Percentiles rank a stretch among this genome's conserved stretches.
These are phyloP conservation scores for Stenocarpella maydis DNA, from an alignment of 2,329 filamentous ascomycete species.

Conservation along the genomic window DNA sequence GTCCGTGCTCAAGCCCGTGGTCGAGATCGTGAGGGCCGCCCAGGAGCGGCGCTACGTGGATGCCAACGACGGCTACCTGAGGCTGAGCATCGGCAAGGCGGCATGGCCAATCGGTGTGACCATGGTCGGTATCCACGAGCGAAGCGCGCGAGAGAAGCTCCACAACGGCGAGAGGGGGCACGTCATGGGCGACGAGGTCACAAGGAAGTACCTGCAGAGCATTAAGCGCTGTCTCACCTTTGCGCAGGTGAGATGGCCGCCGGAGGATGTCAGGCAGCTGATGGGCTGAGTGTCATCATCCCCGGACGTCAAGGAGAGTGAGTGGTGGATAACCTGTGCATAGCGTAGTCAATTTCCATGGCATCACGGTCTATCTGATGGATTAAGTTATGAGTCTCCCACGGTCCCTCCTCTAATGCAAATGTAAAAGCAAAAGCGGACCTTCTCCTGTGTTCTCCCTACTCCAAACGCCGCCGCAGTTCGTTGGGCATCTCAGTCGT, in stretches of 20 bases:
- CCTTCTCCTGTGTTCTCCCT: neutral
- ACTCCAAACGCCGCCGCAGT: conserved; percentile 35
- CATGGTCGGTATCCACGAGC: conserved; percentile 99
- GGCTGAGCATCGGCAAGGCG: conserved; percentile 92
- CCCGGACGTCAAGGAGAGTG: neutral
- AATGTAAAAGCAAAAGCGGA: conserved; percentile 10
- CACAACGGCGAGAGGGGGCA: conserved; percentile 89
- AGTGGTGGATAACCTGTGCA: neutral
- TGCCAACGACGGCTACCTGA: conserved; percentile 93
- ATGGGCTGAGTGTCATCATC: conserved; percentile 77
- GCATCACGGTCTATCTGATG: neutral
- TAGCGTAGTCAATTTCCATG: neutral
- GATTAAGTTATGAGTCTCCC: neutral
- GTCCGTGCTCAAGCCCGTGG: conserved; percentile 79
- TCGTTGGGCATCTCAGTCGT: neutral
- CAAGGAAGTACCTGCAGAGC: conserved; percentile 94
- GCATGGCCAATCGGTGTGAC: conserved; percentile 99
- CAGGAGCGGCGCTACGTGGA: conserved; percentile 94
- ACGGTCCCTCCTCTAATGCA: neutral
- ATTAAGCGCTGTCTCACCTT: conserved; percentile 98
- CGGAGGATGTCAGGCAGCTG: conserved; percentile 88
- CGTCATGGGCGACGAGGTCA: conserved; percentile 96
- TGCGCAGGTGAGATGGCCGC: conserved; percentile 95
- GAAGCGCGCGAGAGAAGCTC: conserved; percentile 92
- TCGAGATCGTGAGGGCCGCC: conserved; percentile 90